Percentiles rank a stretch among this genome's conserved stretches.
Evolutionary conservation across 768 basidiomycete genomes (phyloP).

Genomic region (Lactarius deliciosus): DNA sequence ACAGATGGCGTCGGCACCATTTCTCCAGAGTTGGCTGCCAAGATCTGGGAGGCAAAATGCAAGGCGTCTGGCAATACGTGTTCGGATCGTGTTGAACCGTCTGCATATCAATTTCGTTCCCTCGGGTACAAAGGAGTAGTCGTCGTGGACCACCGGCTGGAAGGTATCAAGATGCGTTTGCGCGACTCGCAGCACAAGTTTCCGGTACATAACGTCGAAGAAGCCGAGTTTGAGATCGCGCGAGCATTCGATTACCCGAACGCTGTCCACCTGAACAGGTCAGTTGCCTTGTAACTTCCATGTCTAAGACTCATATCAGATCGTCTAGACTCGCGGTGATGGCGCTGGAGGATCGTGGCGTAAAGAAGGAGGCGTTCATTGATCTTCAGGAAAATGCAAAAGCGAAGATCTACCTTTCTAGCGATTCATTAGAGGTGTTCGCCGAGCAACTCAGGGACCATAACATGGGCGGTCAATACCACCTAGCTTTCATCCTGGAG

Average conservation of each 20-base stretch:
- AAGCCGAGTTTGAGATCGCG: conserved; percentile 70
- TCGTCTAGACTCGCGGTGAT: conserved; percentile 63
- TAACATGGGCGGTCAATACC: conserved; percentile 46
- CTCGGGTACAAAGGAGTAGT: conserved; percentile 82
- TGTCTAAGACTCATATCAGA: not conserved
- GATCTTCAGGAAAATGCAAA: conserved; percentile 61
- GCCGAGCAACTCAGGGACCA: conserved; percentile 49
- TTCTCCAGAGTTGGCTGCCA: conserved; percentile 53
- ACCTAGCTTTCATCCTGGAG: conserved; percentile 51
- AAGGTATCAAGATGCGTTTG: conserved; percentile 67
- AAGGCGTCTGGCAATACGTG: conserved; percentile 32
- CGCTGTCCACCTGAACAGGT: conserved; percentile 73
- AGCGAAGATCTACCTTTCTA: conserved; percentile 55
- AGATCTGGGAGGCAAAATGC: conserved; percentile 60
- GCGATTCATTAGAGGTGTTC: conserved; percentile 54
- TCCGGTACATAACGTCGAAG: conserved; percentile 44
- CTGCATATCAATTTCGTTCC: conserved; percentile 77
- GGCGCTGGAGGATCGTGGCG: conserved; percentile 76
- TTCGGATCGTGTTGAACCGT: not conserved
- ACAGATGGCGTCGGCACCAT: conserved; percentile 86
- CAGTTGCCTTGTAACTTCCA: not conserved
- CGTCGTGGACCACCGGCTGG: conserved; percentile 56
- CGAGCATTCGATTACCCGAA: conserved; percentile 60
- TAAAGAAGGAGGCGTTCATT: conserved; percentile 56
- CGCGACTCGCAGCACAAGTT: conserved; percentile 80